Evolutionary conservation across 2,329 filamentous ascomycete genomes (phyloP).

Genomic region (Trichoderma koningii): DNA sequence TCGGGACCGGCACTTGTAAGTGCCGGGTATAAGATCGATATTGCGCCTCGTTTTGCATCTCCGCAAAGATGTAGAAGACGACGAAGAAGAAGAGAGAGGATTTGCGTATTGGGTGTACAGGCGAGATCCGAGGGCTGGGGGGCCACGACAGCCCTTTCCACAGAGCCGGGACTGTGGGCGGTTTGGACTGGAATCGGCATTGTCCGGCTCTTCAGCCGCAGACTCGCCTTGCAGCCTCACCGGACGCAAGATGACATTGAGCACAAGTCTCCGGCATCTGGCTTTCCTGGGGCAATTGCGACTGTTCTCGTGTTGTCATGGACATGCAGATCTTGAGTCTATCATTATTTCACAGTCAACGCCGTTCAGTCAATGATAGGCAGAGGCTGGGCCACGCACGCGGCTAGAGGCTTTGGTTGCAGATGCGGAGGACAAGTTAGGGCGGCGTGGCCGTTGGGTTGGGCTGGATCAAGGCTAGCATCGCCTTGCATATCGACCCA

Average conservation of each 20-base stretch:
- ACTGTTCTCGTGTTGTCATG: neutral
- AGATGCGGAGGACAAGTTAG: neutral
- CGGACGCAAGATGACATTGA: no score
- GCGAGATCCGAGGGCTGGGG: no score
- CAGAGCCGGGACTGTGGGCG: no score
- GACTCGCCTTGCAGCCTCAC: no score
- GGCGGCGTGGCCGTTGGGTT: neutral
- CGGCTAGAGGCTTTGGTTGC: no score
- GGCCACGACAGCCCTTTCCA: no score
- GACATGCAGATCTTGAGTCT: neutral
- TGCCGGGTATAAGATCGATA: neutral
- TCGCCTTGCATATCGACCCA: neutral
- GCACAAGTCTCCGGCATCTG: no score
- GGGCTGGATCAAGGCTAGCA: no score
- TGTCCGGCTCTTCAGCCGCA: no score
- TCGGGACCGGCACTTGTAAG: constrained; percentile 3
- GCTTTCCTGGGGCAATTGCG: neutral
- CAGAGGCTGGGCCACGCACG: neutral
- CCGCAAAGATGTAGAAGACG: neutral
- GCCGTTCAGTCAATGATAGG: neutral
- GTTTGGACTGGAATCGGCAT: neutral
- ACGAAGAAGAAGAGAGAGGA: neutral
- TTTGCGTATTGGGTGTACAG: no score
- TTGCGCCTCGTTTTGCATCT: neutral
- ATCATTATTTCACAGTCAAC: neutral